Evolutionary conservation across 225 moss, liverwort and hornwort genomes (phyloP), one percentile per base, ranked within the genome.

Genomic region (Marchantia paleacea): DNA sequence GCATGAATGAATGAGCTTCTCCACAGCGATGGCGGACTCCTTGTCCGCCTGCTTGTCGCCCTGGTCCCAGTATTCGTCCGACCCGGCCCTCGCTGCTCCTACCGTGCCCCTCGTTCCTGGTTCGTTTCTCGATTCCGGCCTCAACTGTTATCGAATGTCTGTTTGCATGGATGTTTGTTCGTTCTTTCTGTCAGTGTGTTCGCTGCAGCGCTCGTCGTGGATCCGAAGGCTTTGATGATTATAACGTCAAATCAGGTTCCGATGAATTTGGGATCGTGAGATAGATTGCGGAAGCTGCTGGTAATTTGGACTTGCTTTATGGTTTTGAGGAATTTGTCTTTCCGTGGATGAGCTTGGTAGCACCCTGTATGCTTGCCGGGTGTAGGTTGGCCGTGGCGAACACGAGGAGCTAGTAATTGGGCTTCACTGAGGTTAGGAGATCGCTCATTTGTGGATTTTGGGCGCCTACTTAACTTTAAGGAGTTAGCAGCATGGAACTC

Each of bases 11-110:
- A 79, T 77, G 82, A 85, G 55, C 67, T 70, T 80, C 68, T 70
- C 80, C 76, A 74, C 72, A 57, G 80, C 82, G 73, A 86, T 86
- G 85, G 85, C 82, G 82, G 82, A 86, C 76, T 80, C 85, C 48
- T 31, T 80, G 77, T 79, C 82, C 82, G 79, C 78, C 79, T 63
- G 85, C 77, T 80, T 78, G 82, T 73, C 85, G 52, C 76, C 76
- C 82, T 86, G 85, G 82, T 75, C 76, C 66, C 77, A 82, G 75
- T 82, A 79, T 57, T 70, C 79, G 52, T 31, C 66, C 75, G 58
- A 70, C 53, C 75, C 66, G 26, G 67, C 62, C 52, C 18, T 72
- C 25, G 79, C 75, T 51, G 67, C 83, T 65, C 29, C 72, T 55
- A 51, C 78, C 64, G 31, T 70, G 53, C 79, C 79, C 24, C 79